phyloP scores from a whole-genome alignment of 2,329 filamentous ascomycete species.

The Paraconiothyrium sp. region DNA sequence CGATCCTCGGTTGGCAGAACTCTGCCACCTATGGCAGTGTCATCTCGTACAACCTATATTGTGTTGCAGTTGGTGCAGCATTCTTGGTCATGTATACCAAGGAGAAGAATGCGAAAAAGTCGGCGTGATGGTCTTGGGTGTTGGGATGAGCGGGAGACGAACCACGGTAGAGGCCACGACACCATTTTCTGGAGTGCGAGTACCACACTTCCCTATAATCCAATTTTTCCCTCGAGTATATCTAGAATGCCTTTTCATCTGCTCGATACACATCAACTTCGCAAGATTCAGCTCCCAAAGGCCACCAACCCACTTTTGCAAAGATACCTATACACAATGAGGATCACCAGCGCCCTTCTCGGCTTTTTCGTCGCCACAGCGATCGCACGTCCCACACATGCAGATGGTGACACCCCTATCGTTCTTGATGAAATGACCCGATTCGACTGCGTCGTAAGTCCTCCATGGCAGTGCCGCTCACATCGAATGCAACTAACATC shows the following conservation, averaged over 20 bases:
- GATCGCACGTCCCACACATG: neutral
- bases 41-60: slow-evolving; percentile 88
- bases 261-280: neutral
- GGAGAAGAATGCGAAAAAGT: slow-evolving; percentile 58
- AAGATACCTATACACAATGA: neutral
- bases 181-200: too few species aligned
- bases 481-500: too few species aligned
- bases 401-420: neutral
- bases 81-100: slow-evolving; percentile 73
- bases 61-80: slow-evolving; percentile 73
- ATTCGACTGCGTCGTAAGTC: neutral
- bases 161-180: too few species aligned
- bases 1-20: slow-evolving; percentile 87
- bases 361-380: neutral
- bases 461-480: too few species aligned
- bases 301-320: neutral
- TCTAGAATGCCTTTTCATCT: neutral
- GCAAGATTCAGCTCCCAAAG: neutral
- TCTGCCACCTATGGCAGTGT: slow-evolving; percentile 88
- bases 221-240: neutral
- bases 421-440: neutral
- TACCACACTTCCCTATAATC: neutral
- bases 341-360: neutral
- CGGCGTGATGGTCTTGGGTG: neutral
- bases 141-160: too few species aligned